Evolutionary conservation across 768 basidiomycete species (phyloP), one percentile per base, ranked within the genome.

Genomic region (Podaxis sp.): DNA sequence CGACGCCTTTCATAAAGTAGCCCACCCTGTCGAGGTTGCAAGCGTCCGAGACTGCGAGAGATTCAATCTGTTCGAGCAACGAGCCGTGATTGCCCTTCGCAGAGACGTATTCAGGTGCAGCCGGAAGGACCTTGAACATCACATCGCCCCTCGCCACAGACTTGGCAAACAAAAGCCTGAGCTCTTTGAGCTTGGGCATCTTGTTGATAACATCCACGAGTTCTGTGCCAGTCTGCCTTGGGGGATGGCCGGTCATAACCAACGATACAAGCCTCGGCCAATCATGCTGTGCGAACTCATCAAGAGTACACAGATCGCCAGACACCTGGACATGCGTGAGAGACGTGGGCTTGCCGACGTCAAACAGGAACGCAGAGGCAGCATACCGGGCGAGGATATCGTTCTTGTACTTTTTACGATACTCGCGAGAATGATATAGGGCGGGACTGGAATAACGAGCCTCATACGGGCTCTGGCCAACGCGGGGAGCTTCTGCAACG

Each of bases 381-480:
- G 73, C 74, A 44, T 70, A 71, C 13, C 74, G 65, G 24, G 70
- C 73, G 19, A 72, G 73, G 54, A 69, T 73, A 57, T 77, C 74
- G 61, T 76, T 72, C 58, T 72, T 74, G 64, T 78, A 75, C 59
- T 71, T 70, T 65, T 72, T 77, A 28, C 79, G 73, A 64, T 80
- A 81, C 60, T 76, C 75, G 2, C 79, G 72, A 36, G 70, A 68
- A 61, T 76, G 77, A 44, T 80, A 81, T 12, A 61, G 9, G 17
- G 71, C 56, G 4, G 72, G 55, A 19, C 77, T 76, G 24, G 73
- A 69, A 66, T 75, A 76, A 38, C 74, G 75, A 8, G 70, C 62
- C 51, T 79, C 72, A 61, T 73, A 77, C 1, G 79, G 75, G 2
- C 78, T 79, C 56, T 81, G 79, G 1, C 80, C 80, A 2, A 78